Base-by-base conservation (phyloP, 129 eudicot species). In the Lonicera japonica region DNA sequence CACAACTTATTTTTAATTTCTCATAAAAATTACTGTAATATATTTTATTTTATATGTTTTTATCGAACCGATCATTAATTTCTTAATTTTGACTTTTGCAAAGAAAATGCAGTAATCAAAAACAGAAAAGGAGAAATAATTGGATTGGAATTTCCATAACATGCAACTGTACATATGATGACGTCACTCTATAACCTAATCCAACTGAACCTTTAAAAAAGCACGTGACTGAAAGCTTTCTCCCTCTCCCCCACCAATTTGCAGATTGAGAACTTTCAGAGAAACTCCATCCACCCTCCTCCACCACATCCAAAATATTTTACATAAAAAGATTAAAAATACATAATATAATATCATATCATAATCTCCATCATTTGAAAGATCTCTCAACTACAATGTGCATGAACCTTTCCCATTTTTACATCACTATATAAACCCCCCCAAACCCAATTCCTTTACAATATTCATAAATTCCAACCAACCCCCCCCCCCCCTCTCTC, bases 171-270 rank as follows among this genome's bases (percentile, higher is more conserved):
- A n/a, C n/a, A n/a, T n/a, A n/a, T n/a, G n/a, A 45, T 45, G 5
- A 45, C 7, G n/a, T 45, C 51, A 15, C n/a, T 4, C 51, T 5
- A 40, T 12, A 12, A 45, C 6, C 22, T 0, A 21, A 34, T 29
- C 63, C 46, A 7, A 7, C 46, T 15, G 45, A 58, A 58, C 61
- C 41, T n/a, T 10, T 18, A 56, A 56, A 22, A 21, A 18, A 25
- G 25, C 81, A 76, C 76, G 76, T 76, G 81, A 52, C 17, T 60
- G 36, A 76, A 65, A 59, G 11, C 65, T 64, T 72, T 47, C 51
- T 3, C 4, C 10, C 10, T 15, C 14, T 15, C 51, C 14, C 14
- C 51, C n/a, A 15, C 51, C 51, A 12, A 45, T 3, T 10, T 15
- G 51, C 51, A 45, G 40, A 25, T 50, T 10, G 12, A 34, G 24